Base-by-base conservation (phyloP, 768 basidiomycete species). In the Suillus tomentosus region DNA sequence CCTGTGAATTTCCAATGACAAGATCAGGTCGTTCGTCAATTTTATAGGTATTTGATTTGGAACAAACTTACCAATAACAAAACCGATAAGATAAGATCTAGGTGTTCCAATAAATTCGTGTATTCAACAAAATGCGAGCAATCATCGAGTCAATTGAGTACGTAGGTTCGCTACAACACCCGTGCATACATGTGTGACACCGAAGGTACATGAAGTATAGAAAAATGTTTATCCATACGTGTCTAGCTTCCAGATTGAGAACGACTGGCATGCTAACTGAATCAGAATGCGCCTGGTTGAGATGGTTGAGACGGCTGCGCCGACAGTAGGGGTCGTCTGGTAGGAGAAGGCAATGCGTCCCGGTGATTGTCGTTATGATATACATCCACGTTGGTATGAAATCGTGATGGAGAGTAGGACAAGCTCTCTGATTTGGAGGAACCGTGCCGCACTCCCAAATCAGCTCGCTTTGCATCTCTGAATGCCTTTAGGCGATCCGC, bases 401-500 rank as follows among this genome's bases (percentile, higher is more conserved):
- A 8, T 61, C 53, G 60, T 11, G 34, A 22, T 10, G 60, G 31
- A 42, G 62, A 43, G 43, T 60, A 42, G 24, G 57, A 42, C 40
- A 19, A 64, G 60, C 43, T 47, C 10, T 62, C 62, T 22, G 60
- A 61, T 10, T 61, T 37, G 11, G 43, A 43, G 13, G 17, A 27
- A 40, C 48, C 37, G n/a, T 64, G 63, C 69, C 77, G 22, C 6
- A 64, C 45, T 6, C 62, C 65, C 37, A 65, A 55, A 40, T 63
- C 62, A 24, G 69, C 71, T 13, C 82, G 81, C 70, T 80, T 84
- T 34, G 81, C 82, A 64, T 85, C 84, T 24, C 86, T 78, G 24
- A 86, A 65, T 22, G 81, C 82, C 70, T 79, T 83, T 60, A 86
- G 72, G 40, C 85, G 80, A 65, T 85, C 78, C 2, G 77, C 75